Evolutionary conservation across 2,329 filamentous ascomycete genomes (phyloP).

Genomic region (Arthrinium puccinioides): DNA sequence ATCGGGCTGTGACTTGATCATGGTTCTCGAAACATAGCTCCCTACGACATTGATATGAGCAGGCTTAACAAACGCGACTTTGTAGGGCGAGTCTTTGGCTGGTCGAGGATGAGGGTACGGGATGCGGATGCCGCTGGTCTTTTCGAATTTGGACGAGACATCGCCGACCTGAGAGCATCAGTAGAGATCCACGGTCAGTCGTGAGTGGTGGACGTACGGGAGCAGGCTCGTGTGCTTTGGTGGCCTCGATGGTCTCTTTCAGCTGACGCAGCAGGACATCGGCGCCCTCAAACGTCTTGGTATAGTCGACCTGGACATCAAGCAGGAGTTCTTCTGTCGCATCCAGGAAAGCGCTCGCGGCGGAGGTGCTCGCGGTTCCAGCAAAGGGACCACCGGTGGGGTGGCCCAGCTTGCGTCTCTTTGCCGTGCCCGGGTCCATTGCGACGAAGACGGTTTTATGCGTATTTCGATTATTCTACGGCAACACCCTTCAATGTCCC

Average conservation of each 20-base stretch:
- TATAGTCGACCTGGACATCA: constrained; percentile 46
- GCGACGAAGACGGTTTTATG: too few relatives aligned
- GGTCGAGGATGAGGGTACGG: constrained; percentile 83
- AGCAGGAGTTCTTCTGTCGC: constrained; percentile 53
- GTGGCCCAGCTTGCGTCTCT: constrained; percentile 42
- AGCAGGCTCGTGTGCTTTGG: constrained; percentile 39
- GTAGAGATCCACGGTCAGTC: background rate
- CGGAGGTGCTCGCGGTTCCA: constrained; percentile 29
- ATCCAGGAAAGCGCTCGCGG: constrained; percentile 48
- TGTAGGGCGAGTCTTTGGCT: constrained; percentile 69
- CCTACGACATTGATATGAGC: constrained; percentile 79
- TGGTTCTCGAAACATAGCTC: constrained; percentile 73
- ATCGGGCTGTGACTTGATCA: constrained; percentile 53
- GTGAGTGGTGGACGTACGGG: constrained; percentile 32
- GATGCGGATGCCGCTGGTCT: constrained; percentile 32
- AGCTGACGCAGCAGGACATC: constrained; percentile 43
- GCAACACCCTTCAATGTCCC: too few relatives aligned
- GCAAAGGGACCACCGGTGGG: constrained; percentile 28
- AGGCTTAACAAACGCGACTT: constrained; percentile 70
- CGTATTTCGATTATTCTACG: too few relatives aligned
- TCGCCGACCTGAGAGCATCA: constrained; percentile 51
- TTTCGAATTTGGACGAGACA: constrained; percentile 31
- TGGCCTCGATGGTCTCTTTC: constrained; percentile 45
- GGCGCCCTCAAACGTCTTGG: constrained; percentile 37
- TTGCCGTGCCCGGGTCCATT: constrained; percentile 39